Base-by-base conservation (phyloP, 306 rosid genomes). In the Myrica gale region DNA sequence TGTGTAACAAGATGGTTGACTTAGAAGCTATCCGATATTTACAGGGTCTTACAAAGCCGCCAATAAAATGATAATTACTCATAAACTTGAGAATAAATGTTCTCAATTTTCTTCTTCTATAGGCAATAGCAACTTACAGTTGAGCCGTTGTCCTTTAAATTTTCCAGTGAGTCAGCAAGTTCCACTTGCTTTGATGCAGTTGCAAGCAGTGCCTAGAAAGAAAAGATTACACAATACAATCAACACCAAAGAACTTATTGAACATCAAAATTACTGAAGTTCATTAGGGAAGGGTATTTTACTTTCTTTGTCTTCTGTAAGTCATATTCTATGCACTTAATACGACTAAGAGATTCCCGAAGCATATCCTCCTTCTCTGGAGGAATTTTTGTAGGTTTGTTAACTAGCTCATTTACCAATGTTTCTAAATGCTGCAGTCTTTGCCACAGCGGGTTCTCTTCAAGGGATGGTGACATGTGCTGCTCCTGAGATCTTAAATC, bases 261-360 rank as follows among this genome's bases (percentile, higher is more conserved):
- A 76, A 62, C 17, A 76, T 70, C 82, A 63, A 56, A 56, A 37
- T 56, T 51, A 62, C 32, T 71, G 58, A 43, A 57, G 74, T 7
- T 69, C 71, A 69, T 42, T 74, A 72, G 65, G 76, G 73, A 78
- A 84, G 74, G 75, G 65, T 51, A 78, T 78, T 78, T 80, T 87
- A 94, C 98, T 84, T 84, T 90, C 83, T 89, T 91, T 53, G 98
- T 94, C 87, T 94, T 94, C 71, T 89, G 98, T 79, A 94, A 87
- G 89, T 94, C 98, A 78, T 87, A 74, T 76, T 94, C 98, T 72
- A 94, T 92, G 44, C 80, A 89, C 76, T 89, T 94, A 65, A 94
- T 94, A n/a, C 98, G 98, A 84, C 75, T 90, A 82, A 94, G 73
- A 32, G 96, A 94, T 85, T 94, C 98, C 15, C 76, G 86, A 89